Percentiles rank a stretch among this genome's conserved stretches.
phyloP scores from a whole-genome alignment of 306 rosid genomes.

The Acacia confusa region DNA sequence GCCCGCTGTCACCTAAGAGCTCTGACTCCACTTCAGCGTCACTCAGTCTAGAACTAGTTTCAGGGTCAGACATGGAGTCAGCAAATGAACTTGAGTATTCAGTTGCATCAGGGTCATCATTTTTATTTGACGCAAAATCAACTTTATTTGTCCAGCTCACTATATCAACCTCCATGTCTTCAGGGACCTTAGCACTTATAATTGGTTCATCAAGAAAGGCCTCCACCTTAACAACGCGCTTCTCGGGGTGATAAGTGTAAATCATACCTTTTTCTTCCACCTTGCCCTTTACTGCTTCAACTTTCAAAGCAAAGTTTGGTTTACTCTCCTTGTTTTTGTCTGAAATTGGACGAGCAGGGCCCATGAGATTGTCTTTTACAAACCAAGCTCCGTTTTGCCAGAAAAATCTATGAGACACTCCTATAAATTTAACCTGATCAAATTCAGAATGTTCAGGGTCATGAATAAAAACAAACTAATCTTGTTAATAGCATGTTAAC shows the following conservation, averaged over 20 bases:
- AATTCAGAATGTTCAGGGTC: conserved; percentile 23
- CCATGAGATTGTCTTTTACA: conserved; percentile 32
- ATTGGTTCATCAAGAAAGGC: conserved; percentile 42
- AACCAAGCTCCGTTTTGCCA: conserved; percentile 22
- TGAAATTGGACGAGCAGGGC: conserved; percentile 35
- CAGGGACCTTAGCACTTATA: conserved; percentile 33
- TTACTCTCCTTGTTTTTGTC: conserved; percentile 36
- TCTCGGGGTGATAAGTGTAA: conserved; percentile 33
- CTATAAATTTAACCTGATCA: conserved; percentile 28
- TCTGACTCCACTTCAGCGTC: conserved; percentile 85
- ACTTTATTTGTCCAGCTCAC: conserved; percentile 54
- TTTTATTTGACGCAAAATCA: conserved; percentile 40
- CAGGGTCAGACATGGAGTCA: conserved; percentile 54
- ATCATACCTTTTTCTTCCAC: conserved; percentile 39
- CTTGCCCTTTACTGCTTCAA: conserved; percentile 35
- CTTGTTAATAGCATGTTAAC: neutral
- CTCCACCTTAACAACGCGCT: conserved; percentile 46
- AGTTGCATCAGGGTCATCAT: conserved; percentile 83
- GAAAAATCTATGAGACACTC: conserved; percentile 5
- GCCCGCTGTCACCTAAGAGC: conserved; percentile 49
- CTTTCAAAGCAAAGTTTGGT: conserved; percentile 31
- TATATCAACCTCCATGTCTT: conserved; percentile 66
- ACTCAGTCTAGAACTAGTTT: conserved; percentile 54
- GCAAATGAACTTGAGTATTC: conserved; percentile 90
- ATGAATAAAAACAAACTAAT: conserved; percentile 10